Conservation (phyloP, 805 yeast species). For the Ogataea ramenticola region DNA sequence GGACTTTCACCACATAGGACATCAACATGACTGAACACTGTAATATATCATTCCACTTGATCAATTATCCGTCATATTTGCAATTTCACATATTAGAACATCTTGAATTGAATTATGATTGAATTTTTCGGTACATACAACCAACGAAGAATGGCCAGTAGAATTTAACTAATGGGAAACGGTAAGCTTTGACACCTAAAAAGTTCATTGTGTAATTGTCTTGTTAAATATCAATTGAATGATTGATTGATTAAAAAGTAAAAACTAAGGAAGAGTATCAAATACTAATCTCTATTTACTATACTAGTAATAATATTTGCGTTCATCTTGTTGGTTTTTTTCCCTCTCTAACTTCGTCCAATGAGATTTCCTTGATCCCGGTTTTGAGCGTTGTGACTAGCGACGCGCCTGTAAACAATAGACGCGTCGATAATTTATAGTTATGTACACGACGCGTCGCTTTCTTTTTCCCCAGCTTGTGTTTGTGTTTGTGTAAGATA, state of each 20-base stretch:
- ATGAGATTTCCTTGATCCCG: not conserved
- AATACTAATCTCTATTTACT: too few relatives aligned
- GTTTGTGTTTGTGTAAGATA: too few relatives aligned
- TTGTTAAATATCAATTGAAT: not conserved
- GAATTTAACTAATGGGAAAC: constrained; percentile 44
- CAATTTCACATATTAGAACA: not conserved
- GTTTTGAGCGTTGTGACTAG: not conserved
- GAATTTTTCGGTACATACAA: constrained; percentile 40
- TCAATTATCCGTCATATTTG: too few relatives aligned
- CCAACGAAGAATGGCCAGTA: constrained; percentile 89
- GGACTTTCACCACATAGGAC: too few relatives aligned
- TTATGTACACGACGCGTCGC: too few relatives aligned
- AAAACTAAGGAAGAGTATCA: too few relatives aligned
- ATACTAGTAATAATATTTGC: not conserved
- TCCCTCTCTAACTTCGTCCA: not conserved
- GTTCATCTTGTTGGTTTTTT: not conserved
- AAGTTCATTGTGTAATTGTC: constrained; percentile 19
- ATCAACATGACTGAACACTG: too few relatives aligned
- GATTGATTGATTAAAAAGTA: not conserved
- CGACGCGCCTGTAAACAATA: too few relatives aligned
- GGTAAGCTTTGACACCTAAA: constrained; percentile 28
- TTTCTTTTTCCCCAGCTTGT: too few relatives aligned
- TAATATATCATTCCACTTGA: too few relatives aligned
- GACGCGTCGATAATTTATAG: too few relatives aligned
- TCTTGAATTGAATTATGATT: too few relatives aligned